Evolutionary conservation across 2,329 filamentous ascomycete species (phyloP), one percentile per base, ranked within the genome.

Genomic region (Waltergamsia citrina): DNA sequence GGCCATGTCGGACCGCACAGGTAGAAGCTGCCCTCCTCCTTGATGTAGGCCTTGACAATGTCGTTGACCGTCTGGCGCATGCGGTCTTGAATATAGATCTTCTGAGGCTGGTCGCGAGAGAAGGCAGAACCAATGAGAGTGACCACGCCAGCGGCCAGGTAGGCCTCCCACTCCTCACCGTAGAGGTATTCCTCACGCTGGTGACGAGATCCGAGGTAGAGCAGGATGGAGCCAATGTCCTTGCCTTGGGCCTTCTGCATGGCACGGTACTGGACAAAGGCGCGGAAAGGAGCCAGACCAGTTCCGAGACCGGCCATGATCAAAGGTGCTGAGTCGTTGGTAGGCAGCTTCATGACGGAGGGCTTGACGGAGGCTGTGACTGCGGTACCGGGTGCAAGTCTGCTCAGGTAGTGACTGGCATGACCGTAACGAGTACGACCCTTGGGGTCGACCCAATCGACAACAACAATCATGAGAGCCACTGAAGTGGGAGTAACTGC

Each of bases 251-350:
- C 81, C 67, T 94, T 94, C 57, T 98, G 90, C 77, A 93, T 87
- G 32, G 92, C 92, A 38, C 92, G 90, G 66, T 98, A 92, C 65
- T 98, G 92, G 30, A 96, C 83, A 53, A 98, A 98, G 39, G 92
- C 92, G 44, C 92, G 86, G 85, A 98, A 98, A n/a, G 92, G 92
- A 2, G 92, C 92, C 16, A 98, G 80, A 53, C 92, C 92, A 0
- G 92, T 98, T 43, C 92, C 92, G n/a, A 96, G 81, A 58, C 92
- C 92, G 8, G 92, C 92, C 90, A 98, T 95, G 69, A 98, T 95
- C 54, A 98, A 79, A 26, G 92, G 92, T 31, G 90, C 85, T 24
- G 85, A 92, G 47, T 88, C 81, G 55, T 79, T 81, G 40, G 74
- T 63, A 5, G 92, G 92, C n/a, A 98, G 74, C 66, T 96, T 98